Evolutionary conservation across 345 rosid species (phyloP).

Genomic region (Brassica rapa): DNA sequence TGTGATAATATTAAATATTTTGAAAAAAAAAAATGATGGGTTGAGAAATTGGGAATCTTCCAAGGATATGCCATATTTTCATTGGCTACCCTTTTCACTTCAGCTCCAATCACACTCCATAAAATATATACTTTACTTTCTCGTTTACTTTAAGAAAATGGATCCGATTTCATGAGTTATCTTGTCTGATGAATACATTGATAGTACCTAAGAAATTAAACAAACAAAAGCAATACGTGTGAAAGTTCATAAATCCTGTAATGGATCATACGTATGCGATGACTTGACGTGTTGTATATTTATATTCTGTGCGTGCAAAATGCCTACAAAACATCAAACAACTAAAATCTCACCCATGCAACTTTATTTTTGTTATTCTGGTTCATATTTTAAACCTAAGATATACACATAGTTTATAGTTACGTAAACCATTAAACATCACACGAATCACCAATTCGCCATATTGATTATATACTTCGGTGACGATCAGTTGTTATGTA

Average conservation of each 20-base stretch:
- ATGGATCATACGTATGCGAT: slow-evolving; percentile 29
- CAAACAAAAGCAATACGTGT: neutral
- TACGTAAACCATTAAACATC: neutral
- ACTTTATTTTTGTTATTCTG: neutral
- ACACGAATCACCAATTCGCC: neutral
- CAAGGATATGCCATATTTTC: slow-evolving; percentile 30
- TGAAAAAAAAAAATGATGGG: neutral
- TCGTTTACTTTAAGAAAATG: slow-evolving; percentile 25
- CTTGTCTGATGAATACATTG: slow-evolving; percentile 1
- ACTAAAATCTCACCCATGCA: neutral
- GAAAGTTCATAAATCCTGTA: neutral
- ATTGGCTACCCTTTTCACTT: slow-evolving; percentile 31
- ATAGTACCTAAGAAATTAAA: neutral
- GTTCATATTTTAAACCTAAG: neutral
- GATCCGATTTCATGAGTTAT: neutral
- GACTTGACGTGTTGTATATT: slow-evolving; percentile 15
- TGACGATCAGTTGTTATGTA: slow-evolving; percentile 2
- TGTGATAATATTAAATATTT: slow-evolving; percentile 10
- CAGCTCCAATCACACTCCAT: slow-evolving; percentile 30
- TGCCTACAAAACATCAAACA: neutral
- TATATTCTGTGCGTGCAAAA: neutral
- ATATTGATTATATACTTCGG: neutral
- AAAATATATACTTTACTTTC: slow-evolving; percentile 17
- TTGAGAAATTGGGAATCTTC: slow-evolving; percentile 33
- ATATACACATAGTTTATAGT: neutral